Conservation (phyloP, 2,329 filamentous ascomycete genomes). For the Alternaria rosae region DNA sequence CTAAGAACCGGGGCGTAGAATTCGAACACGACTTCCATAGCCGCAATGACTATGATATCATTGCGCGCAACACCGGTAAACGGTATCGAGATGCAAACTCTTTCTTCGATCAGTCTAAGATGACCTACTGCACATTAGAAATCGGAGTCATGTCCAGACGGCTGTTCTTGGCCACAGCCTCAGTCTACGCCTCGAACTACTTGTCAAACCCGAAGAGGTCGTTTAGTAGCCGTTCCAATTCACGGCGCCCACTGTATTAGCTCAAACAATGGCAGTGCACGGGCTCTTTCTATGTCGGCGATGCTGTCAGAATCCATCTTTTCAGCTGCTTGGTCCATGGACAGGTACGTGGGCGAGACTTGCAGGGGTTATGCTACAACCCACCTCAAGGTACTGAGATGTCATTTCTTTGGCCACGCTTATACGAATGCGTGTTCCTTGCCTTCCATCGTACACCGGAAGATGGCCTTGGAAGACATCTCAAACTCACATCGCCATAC, state of each 20-base stretch:
- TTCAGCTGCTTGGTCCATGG: slow-evolving; percentile 2
- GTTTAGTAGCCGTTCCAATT: slow-evolving; percentile 1
- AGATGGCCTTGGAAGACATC: neutral
- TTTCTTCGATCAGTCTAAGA: neutral
- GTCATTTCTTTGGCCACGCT: neutral
- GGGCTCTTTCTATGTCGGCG: slow-evolving; percentile 1
- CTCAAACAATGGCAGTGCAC: neutral
- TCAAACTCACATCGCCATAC: neutral
- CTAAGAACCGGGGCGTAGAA: neutral
- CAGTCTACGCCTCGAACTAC: slow-evolving; percentile 2
- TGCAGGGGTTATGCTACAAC: neutral
- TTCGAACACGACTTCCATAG: neutral
- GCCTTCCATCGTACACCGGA: neutral
- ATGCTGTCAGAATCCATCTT: neutral
- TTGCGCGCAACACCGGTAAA: neutral
- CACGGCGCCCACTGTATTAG: neutral
- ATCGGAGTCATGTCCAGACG: neutral
- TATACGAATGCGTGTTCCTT: neutral
- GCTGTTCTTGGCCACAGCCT: neutral
- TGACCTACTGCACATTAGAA: neutral
- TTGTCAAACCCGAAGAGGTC: neutral
- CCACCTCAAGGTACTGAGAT: neutral
- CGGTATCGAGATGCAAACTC: neutral
- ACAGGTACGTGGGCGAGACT: neutral
- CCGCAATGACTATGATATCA: neutral